phyloP scores from a whole-genome alignment of 75 land plant species.

The Sequoia sempervirens region DNA sequence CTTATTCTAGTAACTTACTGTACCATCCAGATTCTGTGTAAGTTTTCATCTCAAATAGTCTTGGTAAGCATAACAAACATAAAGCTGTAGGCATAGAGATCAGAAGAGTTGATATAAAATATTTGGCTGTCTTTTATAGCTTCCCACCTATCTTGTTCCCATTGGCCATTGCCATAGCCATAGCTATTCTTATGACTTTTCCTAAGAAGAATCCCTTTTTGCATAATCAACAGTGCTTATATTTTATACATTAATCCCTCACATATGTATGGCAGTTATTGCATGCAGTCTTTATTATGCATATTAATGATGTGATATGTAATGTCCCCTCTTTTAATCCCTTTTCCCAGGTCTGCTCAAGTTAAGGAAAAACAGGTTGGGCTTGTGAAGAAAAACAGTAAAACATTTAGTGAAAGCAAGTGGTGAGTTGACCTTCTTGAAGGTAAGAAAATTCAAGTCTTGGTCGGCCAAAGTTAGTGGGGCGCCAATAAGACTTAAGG shows the following conservation, averaged over 20 bases:
- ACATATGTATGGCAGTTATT: background rate
- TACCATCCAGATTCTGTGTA: background rate
- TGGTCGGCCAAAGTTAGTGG: too few species aligned
- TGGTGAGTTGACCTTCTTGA: too few species aligned
- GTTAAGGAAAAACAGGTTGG: too few species aligned
- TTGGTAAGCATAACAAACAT: background rate
- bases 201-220: background rate
- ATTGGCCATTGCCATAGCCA: background rate
- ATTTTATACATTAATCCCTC: background rate
- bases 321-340: too few species aligned
- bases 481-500: too few species aligned
- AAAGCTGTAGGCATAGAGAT: background rate
- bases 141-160: background rate
- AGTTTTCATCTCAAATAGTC: background rate
- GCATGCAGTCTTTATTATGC: background rate
- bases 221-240: background rate
- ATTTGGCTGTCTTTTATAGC: background rate
- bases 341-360: too few species aligned
- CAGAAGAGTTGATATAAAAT: background rate
- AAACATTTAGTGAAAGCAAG: too few species aligned
- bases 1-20: background rate
- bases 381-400: too few species aligned
- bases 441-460: too few species aligned
- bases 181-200: background rate
- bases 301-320: background rate